These are phyloP conservation scores for Salicornia ramosissima DNA, from an alignment of 148 eudicot genomes.

Conservation along the genomic window DNA sequence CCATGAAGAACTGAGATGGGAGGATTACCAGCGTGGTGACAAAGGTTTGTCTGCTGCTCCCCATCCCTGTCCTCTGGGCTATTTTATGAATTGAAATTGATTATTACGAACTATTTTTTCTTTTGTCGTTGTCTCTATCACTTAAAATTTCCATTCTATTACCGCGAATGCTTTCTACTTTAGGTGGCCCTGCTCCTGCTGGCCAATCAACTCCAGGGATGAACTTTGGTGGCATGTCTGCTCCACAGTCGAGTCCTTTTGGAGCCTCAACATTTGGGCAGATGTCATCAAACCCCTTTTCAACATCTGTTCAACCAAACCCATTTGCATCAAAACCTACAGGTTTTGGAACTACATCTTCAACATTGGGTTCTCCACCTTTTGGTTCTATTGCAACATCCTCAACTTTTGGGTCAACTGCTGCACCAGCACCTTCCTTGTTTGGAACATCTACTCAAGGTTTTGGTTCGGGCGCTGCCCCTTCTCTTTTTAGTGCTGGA, in stretches of 20 bases:
- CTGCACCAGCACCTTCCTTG: slow-evolving; percentile 52
- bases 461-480: slow-evolving; percentile 52
- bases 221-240: slow-evolving; percentile 15
- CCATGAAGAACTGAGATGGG: slow-evolving; percentile 98
- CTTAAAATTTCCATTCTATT: neutral
- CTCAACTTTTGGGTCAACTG: slow-evolving; percentile 58
- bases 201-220: slow-evolving; percentile 12
- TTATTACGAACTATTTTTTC: no score
- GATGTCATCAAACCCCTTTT: slow-evolving; percentile 56
- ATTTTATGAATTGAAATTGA: no score
- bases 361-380: slow-evolving; percentile 57
- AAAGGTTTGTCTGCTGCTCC: slow-evolving; percentile 53
- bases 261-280: neutral
- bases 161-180: neutral
- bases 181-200: slow-evolving; percentile 17
- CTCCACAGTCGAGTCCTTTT: slow-evolving; percentile 4
- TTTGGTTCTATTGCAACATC: slow-evolving; percentile 49
- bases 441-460: slow-evolving; percentile 54
- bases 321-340: slow-evolving; percentile 66
- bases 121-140: no score
- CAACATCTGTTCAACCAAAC: slow-evolving; percentile 47
- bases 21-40: slow-evolving; percentile 91
- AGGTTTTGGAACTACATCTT: slow-evolving; percentile 54
- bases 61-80: neutral
- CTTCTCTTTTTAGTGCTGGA: slow-evolving; percentile 63